A percentile compares a stretch with the other conserved stretches of the same genome.
Evolutionary conservation across 495 filamentous ascomycete species (phyloP).

Genomic region (Penicillium taxi): DNA sequence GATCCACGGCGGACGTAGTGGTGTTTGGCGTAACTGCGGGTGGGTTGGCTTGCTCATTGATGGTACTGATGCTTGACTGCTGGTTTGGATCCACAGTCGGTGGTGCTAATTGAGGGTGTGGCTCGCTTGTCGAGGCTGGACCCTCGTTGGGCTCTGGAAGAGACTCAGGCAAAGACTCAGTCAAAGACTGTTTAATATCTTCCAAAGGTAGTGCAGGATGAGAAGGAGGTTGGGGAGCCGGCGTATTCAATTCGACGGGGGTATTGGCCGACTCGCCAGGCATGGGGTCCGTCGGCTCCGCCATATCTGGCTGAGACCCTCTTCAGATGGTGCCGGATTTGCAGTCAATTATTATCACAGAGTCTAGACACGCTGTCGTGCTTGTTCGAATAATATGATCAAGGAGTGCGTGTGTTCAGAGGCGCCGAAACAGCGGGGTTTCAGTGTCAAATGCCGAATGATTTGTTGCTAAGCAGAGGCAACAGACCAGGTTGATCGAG

Average conservation of each 20-base stretch:
- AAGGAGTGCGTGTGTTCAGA: neutral
- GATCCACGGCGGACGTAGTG: constrained; percentile 5
- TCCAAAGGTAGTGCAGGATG: constrained; percentile 5
- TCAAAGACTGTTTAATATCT: neutral
- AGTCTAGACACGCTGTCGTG: neutral
- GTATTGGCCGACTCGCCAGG: constrained; percentile 24
- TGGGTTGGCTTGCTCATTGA: constrained; percentile 3
- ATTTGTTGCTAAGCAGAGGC: constrained; percentile 19
- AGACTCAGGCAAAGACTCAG: no score
- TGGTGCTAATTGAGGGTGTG: neutral
- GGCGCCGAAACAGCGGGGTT: constrained; percentile 3
- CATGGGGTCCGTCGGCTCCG: constrained; percentile 27
- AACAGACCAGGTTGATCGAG: constrained; percentile 21
- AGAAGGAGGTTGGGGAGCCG: constrained; percentile 8
- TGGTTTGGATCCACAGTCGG: constrained; percentile 4
- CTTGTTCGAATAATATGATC: constrained; percentile 1
- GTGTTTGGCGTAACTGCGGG: constrained; percentile 6
- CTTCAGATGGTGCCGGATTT: no score
- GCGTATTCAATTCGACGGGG: constrained; percentile 17
- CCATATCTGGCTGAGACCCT: constrained; percentile 20
- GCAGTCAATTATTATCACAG: neutral
- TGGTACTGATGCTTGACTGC: neutral
- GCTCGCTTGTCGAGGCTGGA: neutral
- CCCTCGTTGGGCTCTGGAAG: constrained; percentile 1
- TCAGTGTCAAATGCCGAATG: constrained; percentile 20